Percentiles rank a stretch among this genome's conserved stretches.
These are phyloP conservation scores for Prunus campanulata DNA, from an alignment of 306 rosid species.

Conservation along the genomic window DNA sequence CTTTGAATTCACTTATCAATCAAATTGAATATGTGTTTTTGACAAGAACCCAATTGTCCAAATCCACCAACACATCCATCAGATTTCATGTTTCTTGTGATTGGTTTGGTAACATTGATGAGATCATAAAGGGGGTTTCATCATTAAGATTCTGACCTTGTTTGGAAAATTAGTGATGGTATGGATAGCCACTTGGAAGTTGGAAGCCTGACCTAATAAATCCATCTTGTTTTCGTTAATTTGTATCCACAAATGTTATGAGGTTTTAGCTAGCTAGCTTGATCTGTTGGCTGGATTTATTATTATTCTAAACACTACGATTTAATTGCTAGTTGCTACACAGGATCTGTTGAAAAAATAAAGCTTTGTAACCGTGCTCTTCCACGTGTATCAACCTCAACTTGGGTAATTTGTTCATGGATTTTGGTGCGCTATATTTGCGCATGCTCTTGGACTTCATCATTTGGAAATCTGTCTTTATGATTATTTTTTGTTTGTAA, in stretches of 20 bases:
- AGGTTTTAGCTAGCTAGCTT: background rate
- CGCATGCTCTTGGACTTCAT: too few species aligned
- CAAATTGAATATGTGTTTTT: background rate
- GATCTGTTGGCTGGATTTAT: background rate
- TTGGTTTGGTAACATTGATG: background rate
- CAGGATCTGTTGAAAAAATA: background rate
- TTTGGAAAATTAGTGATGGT: background rate
- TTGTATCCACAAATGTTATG: constrained; percentile 27
- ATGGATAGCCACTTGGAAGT: constrained; percentile 22
- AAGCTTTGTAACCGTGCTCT: background rate
- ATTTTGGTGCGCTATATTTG: too few species aligned
- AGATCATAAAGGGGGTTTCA: constrained; percentile 16
- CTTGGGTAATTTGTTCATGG: background rate
- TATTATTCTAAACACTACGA: background rate
- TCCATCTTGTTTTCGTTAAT: constrained; percentile 16
- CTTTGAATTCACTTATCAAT: constrained; percentile 56
- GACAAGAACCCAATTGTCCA: background rate
- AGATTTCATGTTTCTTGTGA: background rate
- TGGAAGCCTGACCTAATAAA: constrained; percentile 13
- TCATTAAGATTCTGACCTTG: constrained; percentile 15
- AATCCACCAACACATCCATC: constrained; percentile 1
- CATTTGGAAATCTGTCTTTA: too few species aligned
- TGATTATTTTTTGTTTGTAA: too few species aligned
- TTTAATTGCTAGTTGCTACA: background rate
- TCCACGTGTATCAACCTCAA: background rate